Base-by-base conservation (phyloP, 345 rosid species). In the Brassica incana region DNA sequence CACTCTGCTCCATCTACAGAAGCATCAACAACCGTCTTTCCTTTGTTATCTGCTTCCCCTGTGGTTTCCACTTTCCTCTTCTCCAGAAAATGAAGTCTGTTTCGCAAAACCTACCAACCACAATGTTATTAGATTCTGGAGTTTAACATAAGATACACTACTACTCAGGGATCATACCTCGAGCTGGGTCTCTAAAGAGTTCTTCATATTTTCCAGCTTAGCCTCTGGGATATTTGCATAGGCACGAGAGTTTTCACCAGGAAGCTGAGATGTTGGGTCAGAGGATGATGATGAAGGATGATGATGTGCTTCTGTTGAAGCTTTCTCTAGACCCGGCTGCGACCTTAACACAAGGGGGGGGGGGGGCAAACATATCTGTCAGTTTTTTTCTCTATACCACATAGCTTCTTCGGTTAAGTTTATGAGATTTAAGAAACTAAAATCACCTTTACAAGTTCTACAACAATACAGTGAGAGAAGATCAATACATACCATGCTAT, bases 141-240 rank as follows among this genome's bases (percentile, higher is more conserved):
- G 6, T 58, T 67, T 20, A 43, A 12, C 6, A 71, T n/a, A 71
- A 65, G 59, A 64, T 65, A 10, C 8, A 52, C 18, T 14, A 50
- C 54, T n/a, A 36, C 54, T 67, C 64, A 45, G 48, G 23, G 52
- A 38, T 9, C 79, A 33, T 84, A 92, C 98, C 97, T 92, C 90
- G 58, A 94, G 87, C 68, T 88, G 92, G 78, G 79, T 81, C 79
- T 86, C 83, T 0, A 92, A 84, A 72, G 86, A 65, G 75, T 81
- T 92, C 38, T 61, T 87, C 82, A 89, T 93, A 15, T 86, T 86
- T 71, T 94, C 94, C 82, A 87, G 62, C 78, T 83, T 83, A 56
- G 85, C 79, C 69, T 18, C 75, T 27, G 89, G 20, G 65, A 74
- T 16, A 35, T 74, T 63, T 74, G 67, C 59, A 38, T 52, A 74